These are phyloP conservation scores for Tephrocybe sp. DNA, from an alignment of 768 basidiomycete species.

Conservation along the genomic window DNA sequence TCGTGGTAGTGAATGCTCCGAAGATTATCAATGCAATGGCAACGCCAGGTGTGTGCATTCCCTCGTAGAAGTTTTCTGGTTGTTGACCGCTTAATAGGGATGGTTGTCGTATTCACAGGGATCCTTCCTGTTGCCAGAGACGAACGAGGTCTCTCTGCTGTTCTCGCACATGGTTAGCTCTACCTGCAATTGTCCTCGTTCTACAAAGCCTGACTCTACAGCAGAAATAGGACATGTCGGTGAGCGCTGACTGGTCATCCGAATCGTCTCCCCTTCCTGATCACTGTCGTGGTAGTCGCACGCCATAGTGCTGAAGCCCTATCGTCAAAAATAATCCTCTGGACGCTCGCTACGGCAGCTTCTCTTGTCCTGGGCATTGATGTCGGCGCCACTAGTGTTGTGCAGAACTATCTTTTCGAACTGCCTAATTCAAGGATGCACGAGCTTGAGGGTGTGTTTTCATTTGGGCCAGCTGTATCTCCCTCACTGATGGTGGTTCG, in stretches of 20 bases:
- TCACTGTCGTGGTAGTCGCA: conserved; percentile 30
- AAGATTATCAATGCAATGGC: conserved; percentile 79
- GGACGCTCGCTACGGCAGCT: conserved; percentile 42
- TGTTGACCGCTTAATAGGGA: conserved; percentile 36
- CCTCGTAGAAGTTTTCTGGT: background rate
- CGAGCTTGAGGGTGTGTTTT: conserved; percentile 70
- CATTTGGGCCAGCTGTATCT: background rate
- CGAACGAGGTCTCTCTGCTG: conserved; percentile 81
- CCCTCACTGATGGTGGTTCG: too few relatives aligned
- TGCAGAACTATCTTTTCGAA: conserved; percentile 55
- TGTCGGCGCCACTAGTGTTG: conserved; percentile 44
- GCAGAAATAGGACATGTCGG: conserved; percentile 82
- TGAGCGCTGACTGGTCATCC: conserved; percentile 22
- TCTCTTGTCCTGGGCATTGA: conserved; percentile 55
- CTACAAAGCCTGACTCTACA: background rate
- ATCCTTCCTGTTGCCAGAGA: conserved; percentile 77
- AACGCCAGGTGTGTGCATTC: conserved; percentile 51
- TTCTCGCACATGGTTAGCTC: conserved; percentile 77
- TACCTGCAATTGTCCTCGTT: background rate
- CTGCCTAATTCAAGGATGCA: conserved; percentile 83
- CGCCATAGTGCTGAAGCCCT: conserved; percentile 54
- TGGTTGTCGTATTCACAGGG: conserved; percentile 87
- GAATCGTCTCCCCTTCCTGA: background rate
- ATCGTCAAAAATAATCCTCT: conserved; percentile 41
- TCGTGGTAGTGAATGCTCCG: conserved; percentile 76